phyloP scores from a whole-genome alignment of 2,329 filamentous ascomycete genomes.

The Fusarium sp. region DNA sequence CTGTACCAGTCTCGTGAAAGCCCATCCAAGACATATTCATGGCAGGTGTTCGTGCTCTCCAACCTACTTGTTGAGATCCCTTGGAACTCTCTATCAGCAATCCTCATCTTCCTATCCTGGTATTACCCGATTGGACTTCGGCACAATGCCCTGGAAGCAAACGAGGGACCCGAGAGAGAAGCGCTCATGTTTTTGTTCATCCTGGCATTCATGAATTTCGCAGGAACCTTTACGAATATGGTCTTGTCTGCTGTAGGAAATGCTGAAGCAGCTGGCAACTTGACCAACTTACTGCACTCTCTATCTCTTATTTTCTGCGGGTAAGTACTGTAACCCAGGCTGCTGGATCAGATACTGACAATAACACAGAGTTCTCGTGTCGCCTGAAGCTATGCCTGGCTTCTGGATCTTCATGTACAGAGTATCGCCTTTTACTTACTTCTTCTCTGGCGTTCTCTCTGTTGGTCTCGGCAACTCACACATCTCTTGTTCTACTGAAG shows the following conservation, averaged over 20 bases:
- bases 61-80: slow-evolving; percentile 77
- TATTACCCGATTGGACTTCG: slow-evolving; percentile 77
- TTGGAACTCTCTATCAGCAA: slow-evolving; percentile 72
- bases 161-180: slow-evolving; percentile 64
- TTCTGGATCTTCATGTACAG: slow-evolving; percentile 67
- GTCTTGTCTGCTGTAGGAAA: slow-evolving; percentile 71
- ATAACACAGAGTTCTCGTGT: slow-evolving; percentile 22
- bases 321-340: neutral
- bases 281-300: slow-evolving; percentile 73
- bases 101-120: slow-evolving; percentile 74
- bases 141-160: slow-evolving; percentile 64
- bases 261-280: slow-evolving; percentile 74
- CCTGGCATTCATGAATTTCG: slow-evolving; percentile 72
- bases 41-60: slow-evolving; percentile 73
- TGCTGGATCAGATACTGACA: neutral
- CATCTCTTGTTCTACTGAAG: slow-evolving; percentile 75
- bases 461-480: slow-evolving; percentile 74
- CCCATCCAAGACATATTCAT: slow-evolving; percentile 74
- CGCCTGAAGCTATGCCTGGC: slow-evolving; percentile 64
- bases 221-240: slow-evolving; percentile 73
- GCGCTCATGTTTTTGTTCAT: slow-evolving; percentile 73
- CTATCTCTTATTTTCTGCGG: slow-evolving; percentile 61
- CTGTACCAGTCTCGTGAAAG: slow-evolving; percentile 76
- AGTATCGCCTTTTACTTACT: slow-evolving; percentile 84
- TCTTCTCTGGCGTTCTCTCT: slow-evolving; percentile 77